phyloP scores from a whole-genome alignment of 1,139 yeast species.

The Spencermartinsiella ligniputridi region DNA sequence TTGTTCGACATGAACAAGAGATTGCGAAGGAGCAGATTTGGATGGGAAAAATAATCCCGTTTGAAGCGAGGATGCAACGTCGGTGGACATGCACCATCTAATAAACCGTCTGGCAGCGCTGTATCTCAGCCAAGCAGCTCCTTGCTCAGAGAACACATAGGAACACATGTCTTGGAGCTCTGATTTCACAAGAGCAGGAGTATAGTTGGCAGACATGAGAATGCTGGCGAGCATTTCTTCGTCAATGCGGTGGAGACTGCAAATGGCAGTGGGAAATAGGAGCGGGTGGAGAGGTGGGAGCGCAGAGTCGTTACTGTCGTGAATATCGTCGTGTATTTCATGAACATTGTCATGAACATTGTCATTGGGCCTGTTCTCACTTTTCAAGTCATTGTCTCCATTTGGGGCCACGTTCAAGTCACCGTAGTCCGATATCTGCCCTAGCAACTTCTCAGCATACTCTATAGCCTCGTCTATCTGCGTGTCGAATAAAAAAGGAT shows the following conservation, averaged over 20 bases:
- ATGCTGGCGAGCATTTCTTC: slow-evolving; percentile 28
- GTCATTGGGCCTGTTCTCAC: not conserved
- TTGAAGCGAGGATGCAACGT: slow-evolving; percentile 9
- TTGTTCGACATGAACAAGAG: not conserved
- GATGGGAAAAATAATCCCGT: not conserved
- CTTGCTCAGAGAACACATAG: slow-evolving; percentile 27
- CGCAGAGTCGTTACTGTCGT: not conserved
- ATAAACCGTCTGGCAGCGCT: slow-evolving; percentile 27
- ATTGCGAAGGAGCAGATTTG: not conserved
- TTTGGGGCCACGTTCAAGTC: not conserved
- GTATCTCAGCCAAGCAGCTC: slow-evolving; percentile 30
- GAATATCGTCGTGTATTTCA: not conserved
- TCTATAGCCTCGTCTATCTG: slow-evolving; percentile 23
- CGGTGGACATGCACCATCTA: slow-evolving; percentile 20
- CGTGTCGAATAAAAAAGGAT: slow-evolving; percentile 28
- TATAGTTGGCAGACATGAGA: slow-evolving; percentile 26
- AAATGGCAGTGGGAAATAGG: slow-evolving; percentile 23
- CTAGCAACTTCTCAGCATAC: slow-evolving; percentile 13
- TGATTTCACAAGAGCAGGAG: slow-evolving; percentile 20
- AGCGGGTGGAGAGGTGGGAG: slow-evolving; percentile 14
- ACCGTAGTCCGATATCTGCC: slow-evolving; percentile 2
- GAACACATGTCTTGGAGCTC: slow-evolving; percentile 22
- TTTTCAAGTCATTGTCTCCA: not conserved
- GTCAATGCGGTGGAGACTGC: slow-evolving; percentile 20
- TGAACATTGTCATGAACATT: not conserved